Evolutionary conservation across 306 rosid genomes (phyloP).

Genomic region (Begonia loranthoides): DNA sequence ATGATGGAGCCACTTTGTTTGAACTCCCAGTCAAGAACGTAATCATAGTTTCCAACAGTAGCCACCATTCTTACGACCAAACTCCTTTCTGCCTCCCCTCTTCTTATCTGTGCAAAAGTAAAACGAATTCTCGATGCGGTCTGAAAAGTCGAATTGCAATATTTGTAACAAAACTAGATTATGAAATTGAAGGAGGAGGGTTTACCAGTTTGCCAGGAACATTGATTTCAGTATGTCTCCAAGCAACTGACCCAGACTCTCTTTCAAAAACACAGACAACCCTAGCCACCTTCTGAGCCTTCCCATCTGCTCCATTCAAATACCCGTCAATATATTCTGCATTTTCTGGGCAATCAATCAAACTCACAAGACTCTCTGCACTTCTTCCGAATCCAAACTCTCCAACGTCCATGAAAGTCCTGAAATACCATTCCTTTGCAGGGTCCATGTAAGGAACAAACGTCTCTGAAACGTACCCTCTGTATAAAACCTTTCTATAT

Average conservation of each 20-base stretch:
- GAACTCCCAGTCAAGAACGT: slow-evolving; percentile 92
- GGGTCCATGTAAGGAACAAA: slow-evolving; percentile 88
- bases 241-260: slow-evolving; percentile 44
- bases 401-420: slow-evolving; percentile 79
- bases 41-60: slow-evolving; percentile 80
- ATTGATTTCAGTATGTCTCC: slow-evolving; percentile 82
- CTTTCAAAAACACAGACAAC: slow-evolving; percentile 74
- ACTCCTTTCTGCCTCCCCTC: slow-evolving; percentile 44
- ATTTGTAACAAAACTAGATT: not conserved
- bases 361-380: slow-evolving; percentile 49
- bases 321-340: slow-evolving; percentile 59
- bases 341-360: slow-evolving; percentile 58
- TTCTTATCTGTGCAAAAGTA: slow-evolving; percentile 41
- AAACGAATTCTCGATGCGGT: not conserved
- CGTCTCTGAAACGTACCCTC: slow-evolving; percentile 83
- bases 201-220: slow-evolving; percentile 55
- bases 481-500: slow-evolving; percentile 50
- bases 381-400: slow-evolving; percentile 82
- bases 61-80: slow-evolving; percentile 90
- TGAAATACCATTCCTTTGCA: slow-evolving; percentile 66
- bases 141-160: not conserved
- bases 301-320: slow-evolving; percentile 57
- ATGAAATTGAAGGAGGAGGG: too few species aligned
- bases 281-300: slow-evolving; percentile 46
- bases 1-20: slow-evolving; percentile 52